phyloP scores from a whole-genome alignment of 345 rosid species.

The Theobroma cacao region DNA sequence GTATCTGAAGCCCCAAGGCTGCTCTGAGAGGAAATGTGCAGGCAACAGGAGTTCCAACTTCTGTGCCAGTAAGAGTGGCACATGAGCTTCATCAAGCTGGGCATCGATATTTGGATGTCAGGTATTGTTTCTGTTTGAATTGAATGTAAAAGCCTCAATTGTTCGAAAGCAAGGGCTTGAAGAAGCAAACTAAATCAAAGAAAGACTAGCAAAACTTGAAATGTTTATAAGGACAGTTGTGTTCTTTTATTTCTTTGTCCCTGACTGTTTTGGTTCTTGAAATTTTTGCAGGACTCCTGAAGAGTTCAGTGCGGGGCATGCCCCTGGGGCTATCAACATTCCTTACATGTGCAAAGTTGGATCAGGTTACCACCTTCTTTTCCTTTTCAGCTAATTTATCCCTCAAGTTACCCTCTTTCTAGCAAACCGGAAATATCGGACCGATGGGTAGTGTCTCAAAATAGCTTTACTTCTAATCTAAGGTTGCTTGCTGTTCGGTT shows the following conservation, averaged over 20 bases:
- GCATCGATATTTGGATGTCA: constrained; percentile 70
- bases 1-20: constrained; percentile 32
- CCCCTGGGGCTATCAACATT: constrained; percentile 67
- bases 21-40: constrained; percentile 32
- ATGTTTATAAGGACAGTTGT: background rate
- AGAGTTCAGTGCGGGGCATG: constrained; percentile 80
- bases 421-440: background rate
- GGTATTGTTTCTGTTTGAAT: constrained; percentile 28
- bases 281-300: constrained; percentile 59
- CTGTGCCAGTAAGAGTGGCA: constrained; percentile 91
- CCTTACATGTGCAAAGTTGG: constrained; percentile 85
- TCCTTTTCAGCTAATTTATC: background rate
- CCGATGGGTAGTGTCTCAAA: background rate
- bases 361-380: constrained; percentile 45
- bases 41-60: constrained; percentile 54
- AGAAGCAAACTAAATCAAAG: too few species aligned
- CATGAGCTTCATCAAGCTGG: constrained; percentile 88
- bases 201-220: background rate
- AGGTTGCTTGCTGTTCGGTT: background rate
- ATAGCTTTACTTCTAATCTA: background rate
- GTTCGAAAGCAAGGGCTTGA: background rate
- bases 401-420: background rate
- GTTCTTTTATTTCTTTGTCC: background rate
- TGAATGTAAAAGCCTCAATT: background rate
- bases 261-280: background rate